Evolutionary conservation across 331 rosid species (phyloP), one percentile per base, ranked within the genome.

Genomic region (Spiraea crenata): DNA sequence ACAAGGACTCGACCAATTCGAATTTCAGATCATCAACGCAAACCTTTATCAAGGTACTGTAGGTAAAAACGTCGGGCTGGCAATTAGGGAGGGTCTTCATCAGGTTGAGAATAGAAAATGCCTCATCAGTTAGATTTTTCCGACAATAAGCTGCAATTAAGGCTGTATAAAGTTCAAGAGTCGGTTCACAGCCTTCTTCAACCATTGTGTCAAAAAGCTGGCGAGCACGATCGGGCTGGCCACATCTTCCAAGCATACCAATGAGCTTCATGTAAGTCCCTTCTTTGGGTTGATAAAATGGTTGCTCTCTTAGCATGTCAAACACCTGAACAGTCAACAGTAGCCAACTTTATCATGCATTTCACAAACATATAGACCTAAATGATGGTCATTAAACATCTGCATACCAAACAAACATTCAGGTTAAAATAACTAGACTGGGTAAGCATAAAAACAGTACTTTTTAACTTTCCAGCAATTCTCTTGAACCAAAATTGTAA

Each of bases 221-320:
- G 57, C 56, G 88, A 10, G 98, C 93, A 2, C 86, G 86, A 7
- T 78, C 80, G 45, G 99, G 88, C 79, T 95, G 96, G 39, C 97
- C 88, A 1, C 88, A 86, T 72, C 56, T 88, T 73, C 99, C 99
- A 63, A 95, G 98, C 70, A 95, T 79, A 68, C 90, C 90, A 73
- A 95, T 75, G 65, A 95, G 95, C 69, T 87, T 95, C 91, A 95
- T 86, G 83, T 91, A 95, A 72, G 98, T 88, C 81, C 99, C 99
- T 80, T 95, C 98, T 84, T 84, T 95, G 42, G 97, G 99, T 70
- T 82, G 80, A 79, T 95, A 95, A 76, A 89, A 95, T 5, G 98
- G 75, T 71, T 95, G 99, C 44, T 87, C 90, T 48, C 85, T 85
- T 14, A 95, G 99, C 96, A 95, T 91, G 62, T 89, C 96, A 81